These are phyloP conservation scores for Stachybotrys echinatus DNA, from an alignment of 2,329 filamentous ascomycete species.

Conservation along the genomic window DNA sequence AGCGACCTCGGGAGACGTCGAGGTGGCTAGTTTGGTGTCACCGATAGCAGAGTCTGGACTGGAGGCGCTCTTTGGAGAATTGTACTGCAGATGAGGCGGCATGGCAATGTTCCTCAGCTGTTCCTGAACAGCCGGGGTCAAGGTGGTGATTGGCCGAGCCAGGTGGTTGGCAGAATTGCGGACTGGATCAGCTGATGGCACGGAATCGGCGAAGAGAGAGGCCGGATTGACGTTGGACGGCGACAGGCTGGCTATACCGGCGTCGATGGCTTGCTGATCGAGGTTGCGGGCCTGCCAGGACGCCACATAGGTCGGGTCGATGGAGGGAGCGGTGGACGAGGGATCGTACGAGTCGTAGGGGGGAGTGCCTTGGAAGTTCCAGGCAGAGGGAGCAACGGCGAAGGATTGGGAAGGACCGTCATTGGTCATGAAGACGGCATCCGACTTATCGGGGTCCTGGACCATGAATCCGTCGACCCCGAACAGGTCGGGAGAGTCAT, in stretches of 20 bases:
- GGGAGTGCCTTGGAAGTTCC: conserved; percentile 43
- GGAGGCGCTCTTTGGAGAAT: conserved; percentile 51
- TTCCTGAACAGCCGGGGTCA: conserved; percentile 57
- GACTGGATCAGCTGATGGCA: conserved; percentile 15
- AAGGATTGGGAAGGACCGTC: conserved; percentile 29
- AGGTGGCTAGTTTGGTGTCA: conserved; percentile 37
- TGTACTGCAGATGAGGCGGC: conserved; percentile 57
- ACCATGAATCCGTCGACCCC: conserved; percentile 36
- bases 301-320: conserved; percentile 24
- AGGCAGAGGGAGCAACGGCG: conserved; percentile 27
- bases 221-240: conserved; percentile 28
- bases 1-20: conserved; percentile 55
- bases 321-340: conserved; percentile 27
- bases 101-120: conserved; percentile 59
- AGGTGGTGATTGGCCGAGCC: conserved; percentile 19
- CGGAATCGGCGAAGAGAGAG: conserved; percentile 25
- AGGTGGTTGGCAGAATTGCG: conserved; percentile 24
- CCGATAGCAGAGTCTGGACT: conserved; percentile 52
- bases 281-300: conserved; percentile 28
- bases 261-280: conserved; percentile 27
- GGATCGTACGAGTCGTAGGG: conserved; percentile 41
- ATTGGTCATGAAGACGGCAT: conserved; percentile 21
- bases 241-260: conserved; percentile 24
- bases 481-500: conserved; percentile 35
- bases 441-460: conserved; percentile 24